Evolutionary conservation across 2,329 filamentous ascomycete species (phyloP), one percentile per base, ranked within the genome.

Genomic region (Cadophora gregata): DNA sequence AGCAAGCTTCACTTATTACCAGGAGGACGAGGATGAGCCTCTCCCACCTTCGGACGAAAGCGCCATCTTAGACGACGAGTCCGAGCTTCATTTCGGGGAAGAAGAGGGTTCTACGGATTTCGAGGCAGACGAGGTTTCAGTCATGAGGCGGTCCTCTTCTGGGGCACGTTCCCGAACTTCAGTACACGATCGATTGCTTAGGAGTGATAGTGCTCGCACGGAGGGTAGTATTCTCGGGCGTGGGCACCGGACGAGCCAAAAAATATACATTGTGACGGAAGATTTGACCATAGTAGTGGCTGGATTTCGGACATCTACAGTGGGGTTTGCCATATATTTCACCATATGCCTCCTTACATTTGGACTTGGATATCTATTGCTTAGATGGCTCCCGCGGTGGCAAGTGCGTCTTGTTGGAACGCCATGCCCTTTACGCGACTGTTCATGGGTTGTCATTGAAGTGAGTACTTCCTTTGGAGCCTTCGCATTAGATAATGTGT

Each of bases 211-310:
- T 71, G 84, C 82, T 31, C 86, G 85, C 62, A 96, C 93, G 14
- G 85, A 89, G 69, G 84, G 82, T 33, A 93, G 91, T 74, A 84
- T 84, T 33, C 80, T 81, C 69, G 86, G 85, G 59, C 82, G 81
- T 48, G 86, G 85, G 12, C 87, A 88, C 50, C 88, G 92, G 65
- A 83, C 86, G 31, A 96, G 86, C 74, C 96, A 99, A 78, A 98
- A 97, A 80, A 86, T 97, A 27, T 96, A 97, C 79, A 93, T 99
- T 79, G 84, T 89, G 66, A 97, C 93, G 50, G 96, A 99, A 78
- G 96, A 99, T 78, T 82, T 99, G 70, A 97, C 93, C 0, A 93
- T 97, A 73, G 95, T 94, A 31, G 88, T 98, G 75, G 93, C 95
- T 27, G 96, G 96, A 0, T 99, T 98, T 79, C 88, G 85, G 59